These are phyloP conservation scores for Dipteronia dyeriana DNA, from an alignment of 345 rosid genomes.

Conservation along the genomic window DNA sequence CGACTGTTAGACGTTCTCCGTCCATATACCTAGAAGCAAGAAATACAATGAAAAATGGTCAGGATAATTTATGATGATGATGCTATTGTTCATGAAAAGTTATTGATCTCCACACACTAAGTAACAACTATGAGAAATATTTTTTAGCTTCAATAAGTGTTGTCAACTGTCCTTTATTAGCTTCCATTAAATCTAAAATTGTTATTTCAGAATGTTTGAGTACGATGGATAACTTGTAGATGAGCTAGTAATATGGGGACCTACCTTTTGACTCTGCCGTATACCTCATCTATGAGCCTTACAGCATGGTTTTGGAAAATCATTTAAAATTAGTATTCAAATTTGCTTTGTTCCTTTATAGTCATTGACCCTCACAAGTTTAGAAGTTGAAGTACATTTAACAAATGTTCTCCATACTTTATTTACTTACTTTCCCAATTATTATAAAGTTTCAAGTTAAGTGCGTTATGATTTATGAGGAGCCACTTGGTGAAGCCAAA, in stretches of 20 bases:
- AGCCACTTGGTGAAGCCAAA: not conserved
- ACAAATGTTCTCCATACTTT: not conserved
- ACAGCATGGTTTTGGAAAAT: not conserved
- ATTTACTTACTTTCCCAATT: not conserved
- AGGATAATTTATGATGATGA: not conserved
- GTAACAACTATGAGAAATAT: not conserved
- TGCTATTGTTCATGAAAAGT: not conserved
- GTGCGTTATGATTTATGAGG: not conserved
- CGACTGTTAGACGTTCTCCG: slow-evolving; percentile 62
- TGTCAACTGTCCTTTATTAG: not conserved
- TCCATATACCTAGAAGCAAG: slow-evolving; percentile 59
- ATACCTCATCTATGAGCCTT: slow-evolving; percentile 3
- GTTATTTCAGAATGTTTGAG: not conserved
- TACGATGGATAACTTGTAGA: not conserved
- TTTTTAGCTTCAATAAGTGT: not conserved
- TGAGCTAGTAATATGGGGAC: slow-evolving; percentile 1
- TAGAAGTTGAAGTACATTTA: not conserved
- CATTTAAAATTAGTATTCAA: not conserved
- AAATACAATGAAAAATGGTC: slow-evolving; percentile 8
- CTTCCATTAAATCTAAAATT: not conserved
- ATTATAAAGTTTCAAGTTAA: not conserved
- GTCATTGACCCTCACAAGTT: not conserved
- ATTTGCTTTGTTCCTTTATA: not conserved
- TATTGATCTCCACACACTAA: not conserved
- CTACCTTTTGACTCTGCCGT: not conserved